Base-by-base conservation (phyloP, 768 basidiomycete genomes). In the Coprinopsis cinerea region DNA sequence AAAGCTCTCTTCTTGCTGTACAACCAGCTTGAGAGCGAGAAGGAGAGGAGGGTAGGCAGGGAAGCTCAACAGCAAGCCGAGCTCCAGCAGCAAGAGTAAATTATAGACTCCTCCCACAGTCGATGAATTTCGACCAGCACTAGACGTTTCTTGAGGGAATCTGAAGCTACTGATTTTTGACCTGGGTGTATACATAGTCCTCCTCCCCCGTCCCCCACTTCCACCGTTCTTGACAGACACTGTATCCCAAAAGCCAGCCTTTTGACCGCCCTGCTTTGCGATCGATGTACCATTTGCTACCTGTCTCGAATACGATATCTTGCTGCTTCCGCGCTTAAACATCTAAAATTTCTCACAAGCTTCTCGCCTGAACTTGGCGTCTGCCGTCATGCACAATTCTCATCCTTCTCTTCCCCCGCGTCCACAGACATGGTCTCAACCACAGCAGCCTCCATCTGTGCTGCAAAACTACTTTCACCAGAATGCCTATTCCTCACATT, bases 1-100 rank as follows among this genome's bases (percentile, higher is more conserved):
- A 95, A 97, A 71, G 96, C 96, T 1, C 72, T 99, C 51, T 98
- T 95, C 77, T 73, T 99, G 53, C 78, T 99, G 54, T 99, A 98
- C 72, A 93, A 95, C 61, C 95, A 96, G 64, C 74, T 95, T 55
- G 94, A 96, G 72, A 92, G 84, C 64, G 92, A 94, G 79, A 95
- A 95, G 73, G 91, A 94, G 72, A 79, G 92, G 67, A 79, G 92
- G 59, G 88, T 93, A 51, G 88, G 88, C 48, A 76, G 85, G 56
- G 90, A 92, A 65, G 79, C 83, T 54, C 82, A 87, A 60, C 84
- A 88, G 61, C 83, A 88, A 67, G 75, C 82, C 53, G 82, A 85
- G 61, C 64, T 68, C 58, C 71, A 78, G 50, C 75, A 62, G 68
- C 55, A 47, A 42, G 39, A 47, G 50, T 45, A 44, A 35, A 36